These are phyloP conservation scores for Mortierella sp. DNA, from an alignment of 371 early-diverging fungal species.

Conservation along the genomic window DNA sequence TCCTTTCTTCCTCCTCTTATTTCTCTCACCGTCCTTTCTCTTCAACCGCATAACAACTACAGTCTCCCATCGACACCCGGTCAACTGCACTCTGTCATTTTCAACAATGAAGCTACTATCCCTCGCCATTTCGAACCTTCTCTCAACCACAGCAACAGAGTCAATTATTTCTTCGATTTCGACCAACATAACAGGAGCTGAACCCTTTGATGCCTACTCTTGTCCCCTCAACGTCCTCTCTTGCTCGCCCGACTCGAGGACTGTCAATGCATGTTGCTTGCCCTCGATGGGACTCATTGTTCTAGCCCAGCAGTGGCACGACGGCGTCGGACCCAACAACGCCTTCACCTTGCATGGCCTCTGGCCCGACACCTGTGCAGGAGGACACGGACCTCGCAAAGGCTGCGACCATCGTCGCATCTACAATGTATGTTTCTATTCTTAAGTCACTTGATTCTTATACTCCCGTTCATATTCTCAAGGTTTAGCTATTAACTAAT, in stretches of 20 bases:
- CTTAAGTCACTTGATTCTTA: neutral
- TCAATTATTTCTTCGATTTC: too few relatives aligned
- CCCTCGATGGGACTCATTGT: slow-evolving; percentile 75
- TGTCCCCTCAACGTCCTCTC: slow-evolving; percentile 64
- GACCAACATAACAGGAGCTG: neutral
- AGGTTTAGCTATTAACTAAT: too few relatives aligned
- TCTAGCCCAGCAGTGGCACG: slow-evolving; percentile 66
- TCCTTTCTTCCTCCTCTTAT: neutral
- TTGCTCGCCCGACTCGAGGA: slow-evolving; percentile 41
- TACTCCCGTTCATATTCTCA: neutral
- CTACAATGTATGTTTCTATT: slow-evolving; percentile 41
- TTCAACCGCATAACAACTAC: too few relatives aligned
- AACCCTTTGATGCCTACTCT: neutral
- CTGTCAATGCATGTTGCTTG: slow-evolving; percentile 73
- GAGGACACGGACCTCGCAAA: slow-evolving; percentile 63
- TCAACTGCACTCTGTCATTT: neutral
- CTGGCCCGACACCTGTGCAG: slow-evolving; percentile 85
- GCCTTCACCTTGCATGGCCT: slow-evolving; percentile 81
- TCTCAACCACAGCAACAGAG: neutral
- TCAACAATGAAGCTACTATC: neutral
- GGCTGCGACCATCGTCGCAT: slow-evolving; percentile 77
- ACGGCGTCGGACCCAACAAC: slow-evolving; percentile 62
- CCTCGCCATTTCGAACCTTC: neutral
- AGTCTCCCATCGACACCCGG: neutral
- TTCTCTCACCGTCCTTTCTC: neutral